phyloP scores from a whole-genome alignment of 2,329 filamentous ascomycete genomes.

The Exophiala oligosperma region DNA sequence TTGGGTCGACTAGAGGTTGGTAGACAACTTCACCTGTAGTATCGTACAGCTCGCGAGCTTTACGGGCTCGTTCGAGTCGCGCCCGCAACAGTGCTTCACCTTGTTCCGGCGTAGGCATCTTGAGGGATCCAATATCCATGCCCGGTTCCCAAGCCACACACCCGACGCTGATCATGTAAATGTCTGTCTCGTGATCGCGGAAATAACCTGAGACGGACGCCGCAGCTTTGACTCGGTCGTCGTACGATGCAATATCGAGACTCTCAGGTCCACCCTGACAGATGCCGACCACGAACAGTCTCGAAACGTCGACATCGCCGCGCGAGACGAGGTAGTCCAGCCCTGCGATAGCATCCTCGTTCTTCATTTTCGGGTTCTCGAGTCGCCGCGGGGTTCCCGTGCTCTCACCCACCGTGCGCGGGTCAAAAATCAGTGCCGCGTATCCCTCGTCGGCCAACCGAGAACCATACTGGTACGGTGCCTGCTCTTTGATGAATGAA shows the following conservation, averaged over 20 bases:
- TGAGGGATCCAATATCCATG: conserved; percentile 29
- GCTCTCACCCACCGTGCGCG: conserved; percentile 35
- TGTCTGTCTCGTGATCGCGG: conserved; percentile 34
- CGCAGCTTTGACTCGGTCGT: conserved; percentile 16
- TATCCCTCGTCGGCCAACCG: conserved; percentile 36
- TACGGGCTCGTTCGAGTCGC: conserved; percentile 29
- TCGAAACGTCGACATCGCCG: conserved; percentile 29
- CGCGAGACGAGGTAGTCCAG: conserved; percentile 33
- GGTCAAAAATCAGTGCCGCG: conserved; percentile 35
- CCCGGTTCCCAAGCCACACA: conserved; percentile 31
- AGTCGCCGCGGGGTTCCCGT: conserved; percentile 32
- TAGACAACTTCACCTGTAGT: conserved; percentile 34
- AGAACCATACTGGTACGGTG: conserved; percentile 34
- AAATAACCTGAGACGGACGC: conserved; percentile 31
- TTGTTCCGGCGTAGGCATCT: conserved; percentile 34
- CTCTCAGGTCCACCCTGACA: conserved; percentile 35
- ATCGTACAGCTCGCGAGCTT: conserved; percentile 32
- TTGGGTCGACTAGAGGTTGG: conserved; percentile 31
- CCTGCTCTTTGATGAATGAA: conserved; percentile 36
- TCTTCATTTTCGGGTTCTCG: conserved; percentile 36
- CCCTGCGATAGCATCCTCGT: conserved; percentile 32
- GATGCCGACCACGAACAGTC: conserved; percentile 33
- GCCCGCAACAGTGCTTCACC: conserved; percentile 32
- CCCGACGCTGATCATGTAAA: conserved; percentile 35
- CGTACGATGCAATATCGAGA: conserved; percentile 34